These are phyloP conservation scores for Syncephalastrum racemosum DNA, from an alignment of 371 early-diverging fungal genomes.

Conservation along the genomic window DNA sequence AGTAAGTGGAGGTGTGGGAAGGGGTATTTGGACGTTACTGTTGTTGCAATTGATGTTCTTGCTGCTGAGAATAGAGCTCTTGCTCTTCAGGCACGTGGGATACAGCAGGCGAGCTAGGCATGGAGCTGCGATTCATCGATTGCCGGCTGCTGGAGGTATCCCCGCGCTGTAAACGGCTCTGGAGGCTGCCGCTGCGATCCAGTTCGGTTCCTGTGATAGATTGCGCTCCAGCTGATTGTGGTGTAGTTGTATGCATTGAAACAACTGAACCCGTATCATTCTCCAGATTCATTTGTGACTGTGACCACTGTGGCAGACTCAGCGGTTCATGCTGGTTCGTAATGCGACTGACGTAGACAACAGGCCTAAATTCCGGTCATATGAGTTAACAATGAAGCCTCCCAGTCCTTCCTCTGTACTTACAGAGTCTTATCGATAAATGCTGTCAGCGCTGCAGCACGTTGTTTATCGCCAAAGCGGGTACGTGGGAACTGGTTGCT, in stretches of 20 bases:
- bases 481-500: conserved; percentile 61
- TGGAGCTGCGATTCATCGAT: conserved; percentile 6
- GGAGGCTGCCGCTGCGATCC: conserved; percentile 13
- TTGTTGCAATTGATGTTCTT: no score
- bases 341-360: conserved; percentile 43
- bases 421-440: conserved; percentile 37
- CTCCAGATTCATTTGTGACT: conserved; percentile 31
- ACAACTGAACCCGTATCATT: conserved; percentile 24
- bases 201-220: conserved; percentile 17
- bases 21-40: no score
- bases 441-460: conserved; percentile 42
- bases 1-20: no score
- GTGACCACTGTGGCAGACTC: conserved; percentile 32
- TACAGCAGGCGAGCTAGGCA: conserved; percentile 13
- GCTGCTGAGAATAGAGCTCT: no score
- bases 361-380: conserved; percentile 15
- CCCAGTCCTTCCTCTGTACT: conserved; percentile 9
- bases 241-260: conserved; percentile 10
- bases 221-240: conserved; percentile 9
- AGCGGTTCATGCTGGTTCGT: conserved; percentile 40
- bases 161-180: conserved; percentile 12
- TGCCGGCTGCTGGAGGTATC: conserved; percentile 17
- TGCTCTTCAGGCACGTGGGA: not conserved
- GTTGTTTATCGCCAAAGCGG: conserved; percentile 59
- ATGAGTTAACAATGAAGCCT: not conserved